These are phyloP conservation scores for Gillenia trifoliata DNA, from an alignment of 306 rosid genomes.

Conservation along the genomic window DNA sequence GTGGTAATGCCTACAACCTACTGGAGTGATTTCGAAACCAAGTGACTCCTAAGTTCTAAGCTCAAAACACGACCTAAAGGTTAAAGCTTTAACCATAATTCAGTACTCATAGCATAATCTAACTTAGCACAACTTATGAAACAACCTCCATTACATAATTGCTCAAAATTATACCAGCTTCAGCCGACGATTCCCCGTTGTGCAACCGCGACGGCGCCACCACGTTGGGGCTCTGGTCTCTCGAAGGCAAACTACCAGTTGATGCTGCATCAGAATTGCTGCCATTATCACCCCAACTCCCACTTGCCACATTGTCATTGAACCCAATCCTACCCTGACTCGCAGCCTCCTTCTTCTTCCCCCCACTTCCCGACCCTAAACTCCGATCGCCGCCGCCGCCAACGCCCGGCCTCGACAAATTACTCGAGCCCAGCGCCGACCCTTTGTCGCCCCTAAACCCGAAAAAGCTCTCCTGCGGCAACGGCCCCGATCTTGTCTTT, in stretches of 20 bases:
- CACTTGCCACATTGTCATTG: constrained; percentile 36
- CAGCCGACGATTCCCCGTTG: constrained; percentile 61
- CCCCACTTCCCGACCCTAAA: constrained; percentile 28
- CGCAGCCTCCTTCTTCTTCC: constrained; percentile 51
- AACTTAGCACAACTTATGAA: not conserved
- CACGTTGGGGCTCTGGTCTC: constrained; percentile 66
- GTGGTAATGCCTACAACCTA: not conserved
- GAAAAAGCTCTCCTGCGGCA: constrained; percentile 96
- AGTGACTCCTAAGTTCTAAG: not conserved
- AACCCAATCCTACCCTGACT: constrained; percentile 40
- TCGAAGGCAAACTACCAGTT: constrained; percentile 42
- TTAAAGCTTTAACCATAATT: not conserved
- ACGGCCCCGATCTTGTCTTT: constrained; percentile 97
- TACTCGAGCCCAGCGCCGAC: constrained; percentile 51
- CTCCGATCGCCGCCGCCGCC: constrained; percentile 15
- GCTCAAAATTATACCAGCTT: constrained; percentile 44
- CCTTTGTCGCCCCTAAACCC: constrained; percentile 71
- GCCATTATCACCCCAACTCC: constrained; percentile 52
- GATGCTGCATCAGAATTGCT: constrained; percentile 53
- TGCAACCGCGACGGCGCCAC: constrained; percentile 54
- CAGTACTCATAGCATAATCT: not conserved
- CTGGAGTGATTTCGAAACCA: not conserved
- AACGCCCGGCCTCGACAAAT: constrained; percentile 49
- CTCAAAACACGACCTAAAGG: not conserved
- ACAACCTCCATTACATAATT: not conserved